Percentiles rank a stretch among this genome's conserved stretches.
Evolutionary conservation across 2,329 filamentous ascomycete genomes (phyloP).

Genomic region (Neonectria sp.): DNA sequence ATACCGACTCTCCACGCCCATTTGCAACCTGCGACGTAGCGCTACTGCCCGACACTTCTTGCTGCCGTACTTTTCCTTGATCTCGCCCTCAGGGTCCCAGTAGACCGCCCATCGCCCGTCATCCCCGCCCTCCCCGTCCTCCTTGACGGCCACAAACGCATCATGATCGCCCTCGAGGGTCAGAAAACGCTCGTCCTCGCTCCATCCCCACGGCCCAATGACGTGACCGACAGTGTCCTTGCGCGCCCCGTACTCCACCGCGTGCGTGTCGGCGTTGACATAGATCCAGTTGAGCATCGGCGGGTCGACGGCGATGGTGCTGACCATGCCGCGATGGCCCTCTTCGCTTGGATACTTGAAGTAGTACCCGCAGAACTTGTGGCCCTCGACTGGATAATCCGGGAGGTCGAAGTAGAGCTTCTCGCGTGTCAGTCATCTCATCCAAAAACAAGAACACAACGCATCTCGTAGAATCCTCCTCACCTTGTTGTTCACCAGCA

Average conservation of each 20-base stretch:
- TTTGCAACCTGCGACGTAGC: slow-evolving; percentile 57
- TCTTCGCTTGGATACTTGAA: slow-evolving; percentile 74
- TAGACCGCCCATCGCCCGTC: slow-evolving; percentile 59
- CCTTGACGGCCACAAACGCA: slow-evolving; percentile 60
- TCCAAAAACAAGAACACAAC: slow-evolving; percentile 1
- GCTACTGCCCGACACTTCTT: slow-evolving; percentile 55
- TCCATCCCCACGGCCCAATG: slow-evolving; percentile 90
- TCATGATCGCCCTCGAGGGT: slow-evolving; percentile 57
- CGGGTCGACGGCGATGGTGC: slow-evolving; percentile 67
- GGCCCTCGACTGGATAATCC: slow-evolving; percentile 63
- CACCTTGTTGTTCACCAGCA: slow-evolving; percentile 70
- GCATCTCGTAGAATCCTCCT: slow-evolving; percentile 22
- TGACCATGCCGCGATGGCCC: slow-evolving; percentile 66
- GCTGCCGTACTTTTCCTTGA: slow-evolving; percentile 43
- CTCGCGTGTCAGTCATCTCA: slow-evolving; percentile 40
- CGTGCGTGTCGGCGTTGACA: slow-evolving; percentile 65
- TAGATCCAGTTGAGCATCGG: slow-evolving; percentile 72
- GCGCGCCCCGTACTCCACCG: slow-evolving; percentile 70
- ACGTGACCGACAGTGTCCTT: slow-evolving; percentile 80
- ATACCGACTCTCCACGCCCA: slow-evolving; percentile 64
- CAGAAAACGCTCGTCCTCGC: slow-evolving; percentile 60
- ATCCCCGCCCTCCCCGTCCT: slow-evolving; percentile 36
- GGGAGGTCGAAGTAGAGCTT: slow-evolving; percentile 70
- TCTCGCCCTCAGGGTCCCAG: slow-evolving; percentile 56
- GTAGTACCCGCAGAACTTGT: slow-evolving; percentile 75